Percentiles rank a stretch among this genome's conserved stretches.
Evolutionary conservation across 2,329 filamentous ascomycete species (phyloP).

Genomic region (Laburnicola sp.): DNA sequence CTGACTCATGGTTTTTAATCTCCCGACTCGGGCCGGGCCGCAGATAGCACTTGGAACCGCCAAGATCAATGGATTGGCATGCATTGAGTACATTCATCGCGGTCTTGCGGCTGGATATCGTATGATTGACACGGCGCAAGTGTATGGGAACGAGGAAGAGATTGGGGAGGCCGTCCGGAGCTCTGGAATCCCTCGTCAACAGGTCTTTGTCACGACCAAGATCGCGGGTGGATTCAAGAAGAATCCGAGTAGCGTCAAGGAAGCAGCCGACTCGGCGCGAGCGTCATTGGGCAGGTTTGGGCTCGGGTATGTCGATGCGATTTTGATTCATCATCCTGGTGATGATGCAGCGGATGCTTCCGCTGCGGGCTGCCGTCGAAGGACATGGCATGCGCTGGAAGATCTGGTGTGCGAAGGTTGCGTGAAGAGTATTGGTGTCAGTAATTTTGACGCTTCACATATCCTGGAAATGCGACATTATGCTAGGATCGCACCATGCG

Average conservation of each 20-base stretch:
- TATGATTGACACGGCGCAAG: constrained; percentile 14
- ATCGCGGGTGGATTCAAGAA: constrained; percentile 72
- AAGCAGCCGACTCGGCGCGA: constrained; percentile 8
- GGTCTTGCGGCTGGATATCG: constrained; percentile 41
- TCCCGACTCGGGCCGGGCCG: constrained; percentile 1
- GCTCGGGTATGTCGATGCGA: constrained; percentile 84
- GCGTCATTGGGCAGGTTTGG: constrained; percentile 52
- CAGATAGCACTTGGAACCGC: constrained; percentile 9
- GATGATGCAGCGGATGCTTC: constrained; percentile 6
- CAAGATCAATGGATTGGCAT: constrained; percentile 4
- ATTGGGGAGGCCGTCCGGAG: constrained; percentile 10
- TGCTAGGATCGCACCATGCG: not conserved
- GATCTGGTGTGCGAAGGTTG: constrained; percentile 27
- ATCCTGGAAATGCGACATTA: constrained; percentile 23
- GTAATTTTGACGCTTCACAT: constrained; percentile 7
- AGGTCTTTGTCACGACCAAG: constrained; percentile 62
- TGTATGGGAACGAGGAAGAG: constrained; percentile 11
- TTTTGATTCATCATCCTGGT: constrained; percentile 71
- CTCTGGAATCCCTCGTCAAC: constrained; percentile 35
- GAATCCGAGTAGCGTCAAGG: constrained; percentile 38
- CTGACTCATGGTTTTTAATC: not conserved
- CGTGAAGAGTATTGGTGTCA: constrained; percentile 11
- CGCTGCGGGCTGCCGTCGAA: not conserved
- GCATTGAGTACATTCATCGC: constrained; percentile 4
- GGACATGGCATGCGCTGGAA: constrained; percentile 36